Conservation (phyloP, 768 basidiomycete species). For the Mycena capillaripes region DNA sequence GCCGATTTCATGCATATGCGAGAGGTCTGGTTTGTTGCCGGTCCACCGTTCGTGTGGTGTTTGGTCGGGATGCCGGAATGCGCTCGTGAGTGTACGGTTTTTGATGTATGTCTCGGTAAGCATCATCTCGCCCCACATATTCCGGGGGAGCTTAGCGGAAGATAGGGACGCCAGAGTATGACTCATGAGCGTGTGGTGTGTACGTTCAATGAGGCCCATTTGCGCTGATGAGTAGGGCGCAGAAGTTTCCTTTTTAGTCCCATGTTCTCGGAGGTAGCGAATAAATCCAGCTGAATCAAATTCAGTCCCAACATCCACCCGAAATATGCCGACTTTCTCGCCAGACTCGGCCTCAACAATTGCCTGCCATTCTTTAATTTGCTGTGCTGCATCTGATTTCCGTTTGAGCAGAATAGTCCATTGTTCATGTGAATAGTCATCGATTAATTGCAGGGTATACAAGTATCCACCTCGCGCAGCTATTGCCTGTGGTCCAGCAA, state of each 20-base stretch:
- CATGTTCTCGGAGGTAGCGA: conserved; percentile 13
- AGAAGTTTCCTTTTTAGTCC: conserved; percentile 3
- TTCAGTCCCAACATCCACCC: neutral
- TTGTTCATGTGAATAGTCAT: neutral
- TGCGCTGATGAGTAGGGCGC: conserved; percentile 1
- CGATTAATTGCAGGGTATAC: conserved; percentile 15
- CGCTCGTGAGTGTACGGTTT: conserved; percentile 25
- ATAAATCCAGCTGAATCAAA: neutral
- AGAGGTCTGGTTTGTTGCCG: neutral
- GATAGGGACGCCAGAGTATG: neutral
- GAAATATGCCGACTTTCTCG: neutral
- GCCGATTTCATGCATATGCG: conserved; percentile 6
- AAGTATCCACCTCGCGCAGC: neutral
- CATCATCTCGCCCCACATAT: conserved; percentile 13
- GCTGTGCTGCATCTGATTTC: neutral
- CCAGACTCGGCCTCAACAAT: conserved; percentile 3
- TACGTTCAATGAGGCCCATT: conserved; percentile 11
- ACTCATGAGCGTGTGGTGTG: neutral
- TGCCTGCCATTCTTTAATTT: neutral
- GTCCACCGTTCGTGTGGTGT: conserved; percentile 6
- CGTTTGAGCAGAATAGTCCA: neutral
- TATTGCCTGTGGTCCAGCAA: conserved; percentile 2
- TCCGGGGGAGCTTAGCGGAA: conserved; percentile 3
- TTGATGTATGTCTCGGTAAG: conserved; percentile 36
- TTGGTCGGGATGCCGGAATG: neutral